phyloP scores from a whole-genome alignment of 2,329 filamentous ascomycete species.

The Cadophora luteo-olivacea region DNA sequence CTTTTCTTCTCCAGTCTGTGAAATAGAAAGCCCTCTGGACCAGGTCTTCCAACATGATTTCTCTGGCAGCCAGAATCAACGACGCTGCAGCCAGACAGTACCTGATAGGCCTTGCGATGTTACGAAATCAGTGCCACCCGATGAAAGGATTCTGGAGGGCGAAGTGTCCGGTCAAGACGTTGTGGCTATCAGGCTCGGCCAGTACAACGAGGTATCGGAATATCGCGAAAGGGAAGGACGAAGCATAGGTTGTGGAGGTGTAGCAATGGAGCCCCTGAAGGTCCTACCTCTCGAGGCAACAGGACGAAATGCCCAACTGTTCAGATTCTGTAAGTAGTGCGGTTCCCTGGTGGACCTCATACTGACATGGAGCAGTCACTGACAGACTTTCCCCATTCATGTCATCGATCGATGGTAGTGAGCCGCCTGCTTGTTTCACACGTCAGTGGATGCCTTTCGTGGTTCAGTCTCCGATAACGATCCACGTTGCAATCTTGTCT shows the following conservation, averaged over 20 bases:
- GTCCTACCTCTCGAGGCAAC: slow-evolving; percentile 38
- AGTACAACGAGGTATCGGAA: slow-evolving; percentile 16
- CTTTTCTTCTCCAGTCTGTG: neutral
- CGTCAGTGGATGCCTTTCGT: slow-evolving; percentile 42
- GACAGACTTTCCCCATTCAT: slow-evolving; percentile 43
- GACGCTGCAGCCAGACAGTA: neutral
- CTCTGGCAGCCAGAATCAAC: neutral
- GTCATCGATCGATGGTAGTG: slow-evolving; percentile 43
- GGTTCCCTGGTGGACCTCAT: neutral
- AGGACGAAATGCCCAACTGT: slow-evolving; percentile 38
- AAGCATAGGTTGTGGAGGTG: slow-evolving; percentile 18
- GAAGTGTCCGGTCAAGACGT: slow-evolving; percentile 5
- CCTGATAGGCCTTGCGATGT: neutral
- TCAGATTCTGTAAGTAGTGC: slow-evolving; percentile 41
- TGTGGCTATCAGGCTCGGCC: slow-evolving; percentile 17
- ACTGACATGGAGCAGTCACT: slow-evolving; percentile 33
- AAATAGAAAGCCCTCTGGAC: neutral
- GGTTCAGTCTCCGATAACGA: slow-evolving; percentile 44
- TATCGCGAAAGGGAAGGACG: slow-evolving; percentile 11
- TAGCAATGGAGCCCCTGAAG: slow-evolving; percentile 49
- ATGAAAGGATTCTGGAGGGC: neutral
- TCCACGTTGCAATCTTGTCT: slow-evolving; percentile 43
- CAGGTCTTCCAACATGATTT: neutral
- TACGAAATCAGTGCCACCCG: neutral
- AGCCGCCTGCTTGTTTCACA: slow-evolving; percentile 38